Evolutionary conservation across 1,284 basidiomycete species (phyloP).

Genomic region (Stygiomarasmius scandens): DNA sequence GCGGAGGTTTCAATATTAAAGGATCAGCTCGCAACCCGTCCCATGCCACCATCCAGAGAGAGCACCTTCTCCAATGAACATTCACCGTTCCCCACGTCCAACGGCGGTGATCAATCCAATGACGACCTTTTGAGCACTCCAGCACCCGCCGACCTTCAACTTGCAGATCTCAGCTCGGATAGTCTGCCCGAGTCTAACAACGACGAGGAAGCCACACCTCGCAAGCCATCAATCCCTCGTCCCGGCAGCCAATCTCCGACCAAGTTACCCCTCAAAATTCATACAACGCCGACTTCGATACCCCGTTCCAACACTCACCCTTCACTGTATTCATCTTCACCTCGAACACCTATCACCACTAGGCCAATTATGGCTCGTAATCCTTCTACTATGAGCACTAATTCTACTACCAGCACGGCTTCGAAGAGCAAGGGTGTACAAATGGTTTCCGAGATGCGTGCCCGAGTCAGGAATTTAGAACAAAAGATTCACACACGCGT

Average conservation of each 20-base stretch:
- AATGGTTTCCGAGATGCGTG: slow-evolving; percentile 88
- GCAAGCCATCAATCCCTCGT: slow-evolving; percentile 10
- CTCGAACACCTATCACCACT: slow-evolving; percentile 45
- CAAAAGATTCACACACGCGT: slow-evolving; percentile 85
- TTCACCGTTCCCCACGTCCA: slow-evolving; percentile 21
- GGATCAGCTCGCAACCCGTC: slow-evolving; percentile 60
- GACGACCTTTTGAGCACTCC: slow-evolving; percentile 60
- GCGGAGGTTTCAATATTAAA: slow-evolving; percentile 84
- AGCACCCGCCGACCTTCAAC: slow-evolving; percentile 61
- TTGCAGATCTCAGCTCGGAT: slow-evolving; percentile 59
- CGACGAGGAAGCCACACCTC: slow-evolving; percentile 18
- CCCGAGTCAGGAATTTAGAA: slow-evolving; percentile 75
- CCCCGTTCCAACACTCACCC: slow-evolving; percentile 63
- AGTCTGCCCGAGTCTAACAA: slow-evolving; percentile 25
- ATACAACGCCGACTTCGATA: slow-evolving; percentile 38
- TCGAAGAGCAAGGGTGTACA: slow-evolving; percentile 80
- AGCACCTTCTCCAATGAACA: slow-evolving; percentile 19
- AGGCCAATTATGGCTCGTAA: slow-evolving; percentile 49
- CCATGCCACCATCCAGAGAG: slow-evolving; percentile 24
- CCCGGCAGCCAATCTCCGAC: slow-evolving; percentile 4
- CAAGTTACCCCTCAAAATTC: slow-evolving; percentile 4
- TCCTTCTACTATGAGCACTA: slow-evolving; percentile 42
- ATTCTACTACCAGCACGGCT: slow-evolving; percentile 46
- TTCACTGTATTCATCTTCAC: slow-evolving; percentile 47
- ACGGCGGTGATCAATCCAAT: slow-evolving; percentile 38